A percentile compares a stretch with the other conserved stretches of the same genome.
phyloP scores from a whole-genome alignment of 345 rosid genomes.

The Pistacia integerrima region DNA sequence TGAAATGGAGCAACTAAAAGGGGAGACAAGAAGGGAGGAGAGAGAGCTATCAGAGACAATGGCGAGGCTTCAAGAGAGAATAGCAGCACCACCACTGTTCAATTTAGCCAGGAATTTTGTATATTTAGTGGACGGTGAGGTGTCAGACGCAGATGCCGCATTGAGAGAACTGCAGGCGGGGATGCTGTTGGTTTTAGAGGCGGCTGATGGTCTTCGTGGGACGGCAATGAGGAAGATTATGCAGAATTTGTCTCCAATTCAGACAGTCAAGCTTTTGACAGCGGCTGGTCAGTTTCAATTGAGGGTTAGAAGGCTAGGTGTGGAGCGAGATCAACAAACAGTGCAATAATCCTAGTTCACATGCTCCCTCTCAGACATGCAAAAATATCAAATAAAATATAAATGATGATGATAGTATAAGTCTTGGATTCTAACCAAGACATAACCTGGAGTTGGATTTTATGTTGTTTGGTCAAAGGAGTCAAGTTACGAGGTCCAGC shows the following conservation, averaged over 20 bases:
- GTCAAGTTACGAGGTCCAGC: too few species aligned
- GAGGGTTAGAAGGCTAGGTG: constrained; percentile 25
- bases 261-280: constrained; percentile 34
- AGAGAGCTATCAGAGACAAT: constrained; percentile 32
- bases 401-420: too few species aligned
- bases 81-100: constrained; percentile 31
- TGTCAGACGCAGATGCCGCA: constrained; percentile 24
- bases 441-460: too few species aligned
- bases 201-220: constrained; percentile 29
- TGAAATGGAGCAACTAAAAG: constrained; percentile 25
- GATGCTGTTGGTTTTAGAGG: constrained; percentile 12
- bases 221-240: constrained; percentile 22
- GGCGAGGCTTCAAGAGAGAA: constrained; percentile 49
- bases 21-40: constrained; percentile 34
- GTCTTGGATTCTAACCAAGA: too few species aligned
- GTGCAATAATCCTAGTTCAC: too few species aligned
- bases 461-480: too few species aligned
- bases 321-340: constrained; percentile 1
- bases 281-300: constrained; percentile 38
- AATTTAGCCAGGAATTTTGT: constrained; percentile 20
- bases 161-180: constrained; percentile 16
- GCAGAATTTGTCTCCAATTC: constrained; percentile 32
- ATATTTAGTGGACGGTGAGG: constrained; percentile 20
- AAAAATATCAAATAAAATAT: background rate
- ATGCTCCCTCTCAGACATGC: constrained; percentile 27